Base-by-base conservation (phyloP, 768 basidiomycete species). In the Fomitopsis pulvina region DNA sequence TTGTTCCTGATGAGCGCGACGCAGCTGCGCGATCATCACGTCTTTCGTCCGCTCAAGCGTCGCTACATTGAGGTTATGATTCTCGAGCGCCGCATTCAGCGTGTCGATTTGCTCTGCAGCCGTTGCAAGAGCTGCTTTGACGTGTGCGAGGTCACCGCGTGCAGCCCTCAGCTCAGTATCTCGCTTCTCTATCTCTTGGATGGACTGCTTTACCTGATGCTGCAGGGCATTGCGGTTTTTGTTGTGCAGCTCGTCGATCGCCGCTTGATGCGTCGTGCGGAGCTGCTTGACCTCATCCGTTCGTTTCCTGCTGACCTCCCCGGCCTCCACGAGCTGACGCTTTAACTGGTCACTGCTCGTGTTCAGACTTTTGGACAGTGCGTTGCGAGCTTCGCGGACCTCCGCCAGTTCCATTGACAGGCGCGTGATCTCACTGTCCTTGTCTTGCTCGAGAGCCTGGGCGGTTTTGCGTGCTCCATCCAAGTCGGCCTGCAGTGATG, bases 391-490 rank as follows among this genome's bases (percentile, higher is more conserved):
- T 20, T 46, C 45, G n/a, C 30, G 29, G 10, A 26, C 29, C 12
- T 46, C 45, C 2, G 45, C 29, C 7, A 46, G 45, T 21, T 46
- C 45, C 45, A 34, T 46, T 18, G n/a, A 32, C n/a, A 46, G 32
- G 11, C 32, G 45, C 10, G 18, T 24, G 30, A 46, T 46, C 45
- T 46, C 42, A 11, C 6, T 9, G 7, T 46, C 34, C 34, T 37
- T 12, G 14, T 37, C 34, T 18, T 37, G 14, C 34, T 37, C 34
- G 34, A 16, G 14, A 18, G 34, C 34, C 34, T 18, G 34, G 34
- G 18, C 22, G n/a, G n/a, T n/a, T n/a, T n/a, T n/a, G n/a, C n/a
- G n/a, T n/a, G n/a, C n/a, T n/a, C n/a, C n/a, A n/a, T n/a, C n/a
- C n/a, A n/a, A n/a, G n/a, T n/a, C n/a, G n/a, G n/a, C n/a, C n/a